Evolutionary conservation across 2,329 filamentous ascomycete genomes (phyloP), one percentile per base, ranked within the genome.

Genomic region (Tolypocladium sp.): DNA sequence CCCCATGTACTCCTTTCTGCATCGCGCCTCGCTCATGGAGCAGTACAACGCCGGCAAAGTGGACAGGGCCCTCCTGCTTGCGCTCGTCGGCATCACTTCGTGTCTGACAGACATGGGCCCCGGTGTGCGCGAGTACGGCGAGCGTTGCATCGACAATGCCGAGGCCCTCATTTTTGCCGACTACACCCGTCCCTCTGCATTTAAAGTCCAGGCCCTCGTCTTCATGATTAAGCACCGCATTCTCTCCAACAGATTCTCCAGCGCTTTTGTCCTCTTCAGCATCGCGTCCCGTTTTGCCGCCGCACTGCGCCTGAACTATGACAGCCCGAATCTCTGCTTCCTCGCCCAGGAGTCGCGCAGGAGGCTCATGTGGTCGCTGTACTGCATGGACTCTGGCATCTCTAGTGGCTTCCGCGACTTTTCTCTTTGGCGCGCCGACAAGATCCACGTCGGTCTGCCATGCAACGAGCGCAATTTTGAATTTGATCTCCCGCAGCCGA

Each of bases 21-120:
- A 85, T 64, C 80, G 81, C 33, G 81, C 82, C 15, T 84, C 82
- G 2, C 77, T 84, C 30, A 83, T 83, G 80, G 81, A 84, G 66
- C 76, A 82, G 37, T 83, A 83, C 66, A 78, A 82, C 62, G 77
- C 79, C 5, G 81, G 81, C 55, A 81, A 81, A 62, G 79, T 84
- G 63, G 82, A 84, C 64, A 77, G 76, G 46, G 73, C 81, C 2
- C 71, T 85, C 8, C 72, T 84, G 4, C 73, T 84, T 5, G 80
- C 81, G 44, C 70, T 84, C 4, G 73, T 84, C 9, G 82, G 81
- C 56, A 81, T 84, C 64, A 83, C 82, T 2, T 79, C 81, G 3
- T 73, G 82, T 38, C 75, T 84, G 54, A 82, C 79, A 7, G 80
- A 83, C 64, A 73, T 84, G 66, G 81, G 82, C 0, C 75, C 76